Evolutionary conservation across 805 yeast species (phyloP).

Genomic region (Schwanniomyces yamadae): DNA sequence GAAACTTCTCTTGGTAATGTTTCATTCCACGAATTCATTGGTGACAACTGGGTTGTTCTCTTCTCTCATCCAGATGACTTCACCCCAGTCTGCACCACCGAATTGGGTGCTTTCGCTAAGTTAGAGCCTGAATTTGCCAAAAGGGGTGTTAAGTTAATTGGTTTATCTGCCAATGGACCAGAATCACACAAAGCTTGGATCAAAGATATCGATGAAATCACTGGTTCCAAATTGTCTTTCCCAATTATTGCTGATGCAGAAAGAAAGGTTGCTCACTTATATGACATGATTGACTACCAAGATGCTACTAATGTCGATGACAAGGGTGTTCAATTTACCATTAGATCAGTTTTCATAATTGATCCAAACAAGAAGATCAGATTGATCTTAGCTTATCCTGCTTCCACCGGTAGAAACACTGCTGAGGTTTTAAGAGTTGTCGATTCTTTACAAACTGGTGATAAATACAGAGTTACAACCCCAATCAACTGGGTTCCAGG

Average conservation of each 20-base stretch:
- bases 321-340: conserved; percentile 77
- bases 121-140: conserved; percentile 84
- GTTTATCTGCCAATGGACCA: conserved; percentile 82
- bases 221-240: conserved; percentile 74
- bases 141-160: conserved; percentile 85
- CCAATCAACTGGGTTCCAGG: conserved; percentile 92
- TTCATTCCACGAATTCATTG: conserved; percentile 84
- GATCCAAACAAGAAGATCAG: conserved; percentile 90
- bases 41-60: conserved; percentile 82
- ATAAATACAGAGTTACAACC: conserved; percentile 79
- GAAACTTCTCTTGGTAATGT: conserved; percentile 79
- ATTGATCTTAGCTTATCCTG: conserved; percentile 84
- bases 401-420: conserved; percentile 92
- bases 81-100: conserved; percentile 97
- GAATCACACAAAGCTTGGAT: conserved; percentile 84
- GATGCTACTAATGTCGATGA: conserved; percentile 67
- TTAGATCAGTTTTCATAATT: conserved; percentile 88
- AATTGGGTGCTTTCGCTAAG: conserved; percentile 88
- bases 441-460: conserved; percentile 85
- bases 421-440: conserved; percentile 88
- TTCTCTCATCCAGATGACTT: conserved; percentile 96
- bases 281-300: conserved; percentile 71
- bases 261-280: conserved; percentile 73
- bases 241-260: conserved; percentile 89
- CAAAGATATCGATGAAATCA: conserved; percentile 84